Evolutionary conservation across 2,329 filamentous ascomycete genomes (phyloP).

Genomic region (Aspergillus ibericus): DNA sequence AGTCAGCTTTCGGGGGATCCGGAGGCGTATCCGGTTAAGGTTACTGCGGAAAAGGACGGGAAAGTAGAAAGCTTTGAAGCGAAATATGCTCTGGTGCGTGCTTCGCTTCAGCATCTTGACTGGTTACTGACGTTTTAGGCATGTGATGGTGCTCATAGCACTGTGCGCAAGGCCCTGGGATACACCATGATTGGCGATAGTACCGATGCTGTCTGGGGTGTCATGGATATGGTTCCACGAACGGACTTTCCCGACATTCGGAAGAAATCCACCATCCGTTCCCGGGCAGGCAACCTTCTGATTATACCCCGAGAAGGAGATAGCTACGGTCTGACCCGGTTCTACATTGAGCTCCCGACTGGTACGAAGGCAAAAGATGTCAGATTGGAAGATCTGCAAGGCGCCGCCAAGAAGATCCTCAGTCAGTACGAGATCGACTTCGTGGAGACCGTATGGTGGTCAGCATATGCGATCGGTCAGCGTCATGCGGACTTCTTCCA

Average conservation of each 20-base stretch:
- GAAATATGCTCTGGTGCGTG: slow-evolving; percentile 54
- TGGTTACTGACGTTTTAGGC: slow-evolving; percentile 30
- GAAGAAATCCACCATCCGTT: slow-evolving; percentile 52
- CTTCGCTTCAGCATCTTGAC: neutral
- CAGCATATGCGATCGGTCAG: slow-evolving; percentile 69
- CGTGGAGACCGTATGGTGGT: slow-evolving; percentile 64
- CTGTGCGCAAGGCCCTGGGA: slow-evolving; percentile 40
- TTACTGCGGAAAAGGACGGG: slow-evolving; percentile 46
- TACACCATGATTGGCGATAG: slow-evolving; percentile 61
- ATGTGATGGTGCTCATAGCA: slow-evolving; percentile 51
- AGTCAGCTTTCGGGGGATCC: slow-evolving; percentile 37
- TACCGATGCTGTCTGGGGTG: slow-evolving; percentile 59
- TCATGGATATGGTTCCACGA: slow-evolving; percentile 53
- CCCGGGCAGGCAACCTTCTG: slow-evolving; percentile 47
- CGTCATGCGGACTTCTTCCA: slow-evolving; percentile 70
- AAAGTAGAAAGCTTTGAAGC: slow-evolving; percentile 44
- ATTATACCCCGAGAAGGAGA: slow-evolving; percentile 58
- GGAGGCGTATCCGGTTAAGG: slow-evolving; percentile 46
- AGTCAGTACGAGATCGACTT: slow-evolving; percentile 56
- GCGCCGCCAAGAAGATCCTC: slow-evolving; percentile 55
- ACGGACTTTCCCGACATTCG: slow-evolving; percentile 54
- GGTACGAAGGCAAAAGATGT: slow-evolving; percentile 54
- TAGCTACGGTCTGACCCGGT: slow-evolving; percentile 56
- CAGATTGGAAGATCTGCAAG: slow-evolving; percentile 55
- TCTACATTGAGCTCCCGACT: slow-evolving; percentile 61